Evolutionary conservation across 306 rosid species (phyloP).

Genomic region (Vachellia collinsii): DNA sequence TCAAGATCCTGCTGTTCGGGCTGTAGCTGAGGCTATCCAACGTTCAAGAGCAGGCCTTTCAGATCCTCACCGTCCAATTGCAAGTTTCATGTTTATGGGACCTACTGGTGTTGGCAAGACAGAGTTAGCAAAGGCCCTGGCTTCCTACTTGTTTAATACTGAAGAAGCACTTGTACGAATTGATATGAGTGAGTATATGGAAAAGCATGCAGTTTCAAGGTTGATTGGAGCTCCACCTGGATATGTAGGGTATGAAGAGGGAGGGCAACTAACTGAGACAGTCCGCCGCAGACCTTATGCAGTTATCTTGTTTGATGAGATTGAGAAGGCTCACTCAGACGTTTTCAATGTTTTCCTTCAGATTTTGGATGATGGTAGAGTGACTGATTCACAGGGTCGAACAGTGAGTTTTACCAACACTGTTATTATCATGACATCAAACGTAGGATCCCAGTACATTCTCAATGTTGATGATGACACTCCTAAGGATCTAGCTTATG

Average conservation of each 20-base stretch:
- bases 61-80: constrained; percentile 94
- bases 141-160: constrained; percentile 89
- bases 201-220: constrained; percentile 91
- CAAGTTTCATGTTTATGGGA: constrained; percentile 99
- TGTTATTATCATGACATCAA: constrained; percentile 94
- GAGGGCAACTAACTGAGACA: constrained; percentile 92
- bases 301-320: constrained; percentile 92
- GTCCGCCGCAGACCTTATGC: constrained; percentile 95
- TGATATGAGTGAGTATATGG: constrained; percentile 99
- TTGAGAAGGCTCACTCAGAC: constrained; percentile 92
- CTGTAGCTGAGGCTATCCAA: constrained; percentile 94
- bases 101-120: constrained; percentile 99
- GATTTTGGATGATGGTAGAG: constrained; percentile 93
- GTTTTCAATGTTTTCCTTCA: constrained; percentile 96
- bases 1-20: constrained; percentile 94
- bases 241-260: constrained; percentile 97
- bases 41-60: constrained; percentile 98
- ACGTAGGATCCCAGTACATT: constrained; percentile 94
- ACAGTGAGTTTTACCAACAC: constrained; percentile 92
- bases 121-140: constrained; percentile 95
- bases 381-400: constrained; percentile 95
- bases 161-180: constrained; percentile 97
- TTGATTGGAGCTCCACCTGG: constrained; percentile 99
- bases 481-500: constrained; percentile 67
- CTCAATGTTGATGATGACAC: constrained; percentile 73